Evolutionary conservation across 139 green algal species (phyloP), one percentile per base, ranked within the genome.

Genomic region (Ettlia oleoabundans): DNA sequence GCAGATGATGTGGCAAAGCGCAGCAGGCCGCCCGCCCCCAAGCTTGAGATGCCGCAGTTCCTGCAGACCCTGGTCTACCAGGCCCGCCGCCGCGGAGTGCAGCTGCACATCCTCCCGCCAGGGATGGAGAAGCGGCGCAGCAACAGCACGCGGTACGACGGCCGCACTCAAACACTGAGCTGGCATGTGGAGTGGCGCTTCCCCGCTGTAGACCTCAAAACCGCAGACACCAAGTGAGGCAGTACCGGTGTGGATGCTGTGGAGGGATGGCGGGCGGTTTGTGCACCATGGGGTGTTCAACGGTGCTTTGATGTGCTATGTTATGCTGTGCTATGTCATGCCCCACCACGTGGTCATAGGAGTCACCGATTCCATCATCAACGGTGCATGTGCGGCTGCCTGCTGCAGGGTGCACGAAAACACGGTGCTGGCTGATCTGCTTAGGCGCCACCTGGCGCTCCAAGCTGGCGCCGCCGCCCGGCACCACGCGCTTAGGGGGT

Each of bases 151-250:
- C 69, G 77, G 13, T 89, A 88, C 37, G 84, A 89, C 55, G 61
- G 52, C 52, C 84, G 83, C 42, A 33, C 65, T 19, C 51, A 88
- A 47, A 51, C 42, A 58, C 47, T 89, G 30, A 58, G 52, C 33
- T 89, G 85, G 85, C 80, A 63, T 24, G 38, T 89, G 26, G 85
- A 88, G 35, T 90, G 84, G 85, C 35, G 62, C 55, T 88, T 88
- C 75, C 75, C 75, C 0, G 75, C 75, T 2, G 75, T 58, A 0
- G 71, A 21, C 2, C 38, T 30, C 53, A 52, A 37, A 10, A 37
- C 53, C 2, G 30, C 53, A 28, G 53, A 68, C 53, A 13, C 40
- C 35, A 80, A 68, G 73, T 80, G 35, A 37, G 73, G 32, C 1
- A 13, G 2, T 10, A 26, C 1, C 2, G 66, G 10, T 35, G 15